Evolutionary conservation across 140 eudicot genomes (phyloP).

Genomic region (Oenanthe javanica): DNA sequence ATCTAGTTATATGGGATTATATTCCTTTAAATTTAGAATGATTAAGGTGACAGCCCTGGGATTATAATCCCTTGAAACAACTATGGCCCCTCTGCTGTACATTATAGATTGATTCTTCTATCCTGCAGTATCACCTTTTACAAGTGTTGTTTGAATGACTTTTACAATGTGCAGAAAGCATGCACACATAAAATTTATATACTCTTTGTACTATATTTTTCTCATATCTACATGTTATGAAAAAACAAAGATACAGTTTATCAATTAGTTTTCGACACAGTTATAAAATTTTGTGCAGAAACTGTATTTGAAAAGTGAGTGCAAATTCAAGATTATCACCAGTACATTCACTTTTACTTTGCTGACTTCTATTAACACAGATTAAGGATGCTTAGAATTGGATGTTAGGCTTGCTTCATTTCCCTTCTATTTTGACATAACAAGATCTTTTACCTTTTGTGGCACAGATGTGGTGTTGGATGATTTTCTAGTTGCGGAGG

Average conservation of each 20-base stretch:
- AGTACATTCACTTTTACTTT: not conserved
- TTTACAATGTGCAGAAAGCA: not conserved
- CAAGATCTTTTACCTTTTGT: not conserved
- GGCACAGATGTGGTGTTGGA: constrained; percentile 73
- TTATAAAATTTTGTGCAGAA: not conserved
- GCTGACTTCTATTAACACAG: not conserved
- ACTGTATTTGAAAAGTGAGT: not conserved
- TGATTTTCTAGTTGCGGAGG: constrained; percentile 82
- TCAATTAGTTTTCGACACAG: not conserved
- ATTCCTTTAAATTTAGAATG: too few species aligned
- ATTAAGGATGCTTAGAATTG: not conserved
- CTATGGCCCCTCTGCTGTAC: not conserved
- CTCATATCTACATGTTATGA: not conserved
- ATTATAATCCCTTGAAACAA: too few species aligned
- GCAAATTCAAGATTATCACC: not conserved
- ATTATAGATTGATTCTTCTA: not conserved
- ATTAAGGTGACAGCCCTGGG: too few species aligned
- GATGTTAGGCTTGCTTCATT: not conserved
- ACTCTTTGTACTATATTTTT: not conserved
- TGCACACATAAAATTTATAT: not conserved
- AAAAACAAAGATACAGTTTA: not conserved
- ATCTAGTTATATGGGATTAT: too few species aligned
- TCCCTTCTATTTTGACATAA: not conserved
- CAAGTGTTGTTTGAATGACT: not conserved
- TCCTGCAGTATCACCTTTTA: not conserved